phyloP scores from a whole-genome alignment of 176 grass and related monocot species.

The Aegilops speltoides region DNA sequence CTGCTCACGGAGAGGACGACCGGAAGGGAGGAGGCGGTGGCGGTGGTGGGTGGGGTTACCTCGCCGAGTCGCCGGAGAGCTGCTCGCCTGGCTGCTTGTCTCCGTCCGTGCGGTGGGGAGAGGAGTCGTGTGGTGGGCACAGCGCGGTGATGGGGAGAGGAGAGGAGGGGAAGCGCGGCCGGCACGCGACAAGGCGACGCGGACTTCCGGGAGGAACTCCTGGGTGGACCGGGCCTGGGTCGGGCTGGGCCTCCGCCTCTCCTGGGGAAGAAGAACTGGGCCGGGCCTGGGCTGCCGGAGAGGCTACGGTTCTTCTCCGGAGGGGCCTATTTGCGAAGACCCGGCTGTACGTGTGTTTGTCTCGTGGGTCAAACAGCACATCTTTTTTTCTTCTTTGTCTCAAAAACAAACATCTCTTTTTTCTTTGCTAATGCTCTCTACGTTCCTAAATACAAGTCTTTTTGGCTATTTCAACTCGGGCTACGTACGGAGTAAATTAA shows the following conservation, averaged over 20 bases:
- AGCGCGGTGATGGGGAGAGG: background rate
- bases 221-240: background rate
- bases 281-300: background rate
- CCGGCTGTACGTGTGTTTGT: too few species aligned
- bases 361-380: too few species aligned
- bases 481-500: too few species aligned
- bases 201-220: background rate
- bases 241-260: background rate
- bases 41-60: background rate
- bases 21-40: background rate
- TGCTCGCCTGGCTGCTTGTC: background rate
- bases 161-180: background rate
- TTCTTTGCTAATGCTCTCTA: too few species aligned
- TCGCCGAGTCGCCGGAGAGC: background rate
- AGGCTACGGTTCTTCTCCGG: background rate
- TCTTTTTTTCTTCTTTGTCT: too few species aligned
- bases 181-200: constrained; percentile 8
- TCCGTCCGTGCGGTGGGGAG: background rate
- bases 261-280: background rate
- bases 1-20: background rate
- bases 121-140: constrained; percentile 10
- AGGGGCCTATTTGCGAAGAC: background rate
- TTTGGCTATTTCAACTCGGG: too few species aligned
- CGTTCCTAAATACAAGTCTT: too few species aligned
- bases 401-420: too few species aligned